Conservation (phyloP, 306 rosid species). For the Acacia confusa region DNA sequence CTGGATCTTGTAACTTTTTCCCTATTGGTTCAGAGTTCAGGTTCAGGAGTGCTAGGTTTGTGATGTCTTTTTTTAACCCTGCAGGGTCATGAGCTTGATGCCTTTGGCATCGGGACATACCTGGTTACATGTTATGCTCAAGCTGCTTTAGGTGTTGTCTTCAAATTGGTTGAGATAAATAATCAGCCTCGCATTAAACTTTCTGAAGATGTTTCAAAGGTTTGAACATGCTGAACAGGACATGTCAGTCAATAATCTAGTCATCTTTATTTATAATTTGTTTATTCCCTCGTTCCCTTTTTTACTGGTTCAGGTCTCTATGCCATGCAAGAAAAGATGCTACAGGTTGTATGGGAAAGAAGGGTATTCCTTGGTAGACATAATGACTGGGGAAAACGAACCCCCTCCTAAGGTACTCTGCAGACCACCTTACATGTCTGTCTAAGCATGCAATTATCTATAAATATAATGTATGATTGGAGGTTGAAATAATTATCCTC, state of each 20-base stretch:
- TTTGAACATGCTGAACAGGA: slow-evolving; percentile 40
- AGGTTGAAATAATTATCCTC: slow-evolving; percentile 5
- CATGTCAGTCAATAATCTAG: slow-evolving; percentile 18
- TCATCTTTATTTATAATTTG: slow-evolving; percentile 11
- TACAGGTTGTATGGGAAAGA: slow-evolving; percentile 92
- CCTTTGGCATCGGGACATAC: slow-evolving; percentile 94
- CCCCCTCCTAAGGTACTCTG: slow-evolving; percentile 86
- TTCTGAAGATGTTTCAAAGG: slow-evolving; percentile 99
- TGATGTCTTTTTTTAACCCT: slow-evolving; percentile 15
- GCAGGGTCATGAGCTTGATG: slow-evolving; percentile 98
- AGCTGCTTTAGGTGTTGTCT: slow-evolving; percentile 97
- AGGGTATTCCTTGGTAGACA: slow-evolving; percentile 92
- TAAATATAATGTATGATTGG: neutral
- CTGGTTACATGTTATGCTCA: slow-evolving; percentile 97
- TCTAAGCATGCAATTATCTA: neutral
- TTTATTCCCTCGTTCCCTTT: slow-evolving; percentile 8
- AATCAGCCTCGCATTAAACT: slow-evolving; percentile 96
- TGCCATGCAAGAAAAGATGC: slow-evolving; percentile 86
- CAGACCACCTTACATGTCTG: neutral
- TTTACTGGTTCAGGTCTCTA: slow-evolving; percentile 75
- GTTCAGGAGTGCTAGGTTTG: neutral
- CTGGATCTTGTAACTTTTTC: slow-evolving; percentile 3
- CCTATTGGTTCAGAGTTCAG: slow-evolving; percentile 32
- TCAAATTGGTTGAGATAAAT: slow-evolving; percentile 98
- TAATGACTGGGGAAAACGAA: slow-evolving; percentile 94